These are phyloP conservation scores for Chalaropsis thielavioides DNA, from an alignment of 2,329 filamentous ascomycete species.

Conservation along the genomic window DNA sequence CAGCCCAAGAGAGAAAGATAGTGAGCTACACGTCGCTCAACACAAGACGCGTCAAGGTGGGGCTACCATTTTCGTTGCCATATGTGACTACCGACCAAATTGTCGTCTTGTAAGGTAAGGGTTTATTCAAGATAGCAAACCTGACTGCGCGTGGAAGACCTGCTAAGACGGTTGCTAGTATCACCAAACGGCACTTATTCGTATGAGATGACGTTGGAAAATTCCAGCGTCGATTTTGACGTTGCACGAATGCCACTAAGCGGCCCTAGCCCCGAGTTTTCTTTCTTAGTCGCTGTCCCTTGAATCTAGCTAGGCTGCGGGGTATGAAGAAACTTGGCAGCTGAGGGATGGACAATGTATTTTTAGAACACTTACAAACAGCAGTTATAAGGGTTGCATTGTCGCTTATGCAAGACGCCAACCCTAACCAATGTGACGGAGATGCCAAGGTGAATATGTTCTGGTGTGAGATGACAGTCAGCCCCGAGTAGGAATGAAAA, in stretches of 20 bases:
- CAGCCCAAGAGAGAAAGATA: too few relatives aligned
- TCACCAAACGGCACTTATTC: not conserved
- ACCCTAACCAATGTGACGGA: too few relatives aligned
- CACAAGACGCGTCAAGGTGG: too few relatives aligned
- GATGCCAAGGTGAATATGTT: too few relatives aligned
- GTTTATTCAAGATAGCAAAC: too few relatives aligned
- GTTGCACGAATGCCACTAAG: not conserved
- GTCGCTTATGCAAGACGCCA: not conserved
- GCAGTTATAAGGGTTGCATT: not conserved
- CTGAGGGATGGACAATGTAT: not conserved
- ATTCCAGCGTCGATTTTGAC: not conserved
- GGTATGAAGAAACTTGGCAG: not conserved
- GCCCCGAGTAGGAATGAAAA: not conserved
- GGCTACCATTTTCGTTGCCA: too few relatives aligned
- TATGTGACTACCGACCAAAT: too few relatives aligned
- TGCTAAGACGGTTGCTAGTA: not conserved
- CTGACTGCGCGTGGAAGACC: too few relatives aligned
- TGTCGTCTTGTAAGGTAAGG: too few relatives aligned
- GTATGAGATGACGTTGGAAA: not conserved
- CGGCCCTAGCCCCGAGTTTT: not conserved
- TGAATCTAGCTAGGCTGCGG: not conserved
- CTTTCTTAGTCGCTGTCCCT: not conserved
- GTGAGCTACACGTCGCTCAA: too few relatives aligned
- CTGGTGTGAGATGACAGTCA: too few relatives aligned
- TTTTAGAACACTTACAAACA: not conserved